Evolutionary conservation across 1,139 yeast species (phyloP).

Genomic region (Geotrichum bryndzae): DNA sequence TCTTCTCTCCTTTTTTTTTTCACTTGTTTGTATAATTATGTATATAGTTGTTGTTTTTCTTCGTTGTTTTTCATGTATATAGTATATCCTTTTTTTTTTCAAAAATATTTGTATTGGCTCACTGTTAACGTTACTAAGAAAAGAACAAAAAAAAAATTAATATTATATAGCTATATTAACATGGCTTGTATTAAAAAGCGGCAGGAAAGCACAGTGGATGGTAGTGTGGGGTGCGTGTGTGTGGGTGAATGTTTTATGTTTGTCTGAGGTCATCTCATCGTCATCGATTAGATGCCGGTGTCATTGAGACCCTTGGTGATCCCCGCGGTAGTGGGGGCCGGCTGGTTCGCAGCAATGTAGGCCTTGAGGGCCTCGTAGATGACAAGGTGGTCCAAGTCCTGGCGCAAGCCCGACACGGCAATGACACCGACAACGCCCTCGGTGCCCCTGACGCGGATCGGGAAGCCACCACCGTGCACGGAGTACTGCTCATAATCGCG

Average conservation of each 20-base stretch:
- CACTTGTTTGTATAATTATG: not conserved
- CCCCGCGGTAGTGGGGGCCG: not conserved
- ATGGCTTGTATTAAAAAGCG: too few species aligned
- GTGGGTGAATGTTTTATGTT: too few species aligned
- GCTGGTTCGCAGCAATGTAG: slow-evolving; percentile 6
- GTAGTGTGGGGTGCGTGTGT: too few species aligned
- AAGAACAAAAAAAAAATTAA: too few species aligned
- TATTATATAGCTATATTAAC: too few species aligned
- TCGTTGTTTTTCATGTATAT: too few species aligned
- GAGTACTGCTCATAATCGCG: slow-evolving; percentile 45
- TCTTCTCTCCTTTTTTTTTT: not conserved
- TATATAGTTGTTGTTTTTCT: not conserved
- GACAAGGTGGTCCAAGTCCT: slow-evolving; percentile 32
- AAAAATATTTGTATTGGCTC: not conserved
- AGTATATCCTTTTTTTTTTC: not conserved
- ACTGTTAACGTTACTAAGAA: too few species aligned
- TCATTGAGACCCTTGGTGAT: not conserved
- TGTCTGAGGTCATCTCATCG: too few species aligned
- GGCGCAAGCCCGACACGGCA: slow-evolving; percentile 52
- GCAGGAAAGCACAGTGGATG: too few species aligned
- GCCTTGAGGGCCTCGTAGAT: slow-evolving; percentile 20
- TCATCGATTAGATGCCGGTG: not conserved
- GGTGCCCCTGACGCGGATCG: slow-evolving; percentile 42
- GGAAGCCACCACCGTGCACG: slow-evolving; percentile 59
- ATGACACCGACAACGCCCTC: slow-evolving; percentile 50